These are phyloP conservation scores for Pseudocercospora crystallina DNA, from an alignment of 2,329 filamentous ascomycete species.

Conservation along the genomic window DNA sequence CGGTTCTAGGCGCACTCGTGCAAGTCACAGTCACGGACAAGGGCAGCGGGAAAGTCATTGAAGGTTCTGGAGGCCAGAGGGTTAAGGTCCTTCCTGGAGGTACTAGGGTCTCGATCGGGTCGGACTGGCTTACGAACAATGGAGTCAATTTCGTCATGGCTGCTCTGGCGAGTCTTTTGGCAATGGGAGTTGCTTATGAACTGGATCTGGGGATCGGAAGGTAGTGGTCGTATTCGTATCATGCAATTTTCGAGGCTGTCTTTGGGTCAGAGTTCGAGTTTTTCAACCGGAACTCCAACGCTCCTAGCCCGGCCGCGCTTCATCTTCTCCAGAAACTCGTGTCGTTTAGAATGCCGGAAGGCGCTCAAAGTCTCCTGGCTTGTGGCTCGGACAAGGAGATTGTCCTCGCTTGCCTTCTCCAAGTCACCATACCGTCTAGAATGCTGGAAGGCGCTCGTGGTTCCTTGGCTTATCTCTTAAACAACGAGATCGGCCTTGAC, in stretches of 20 bases:
- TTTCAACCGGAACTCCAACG: neutral
- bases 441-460: too few species aligned
- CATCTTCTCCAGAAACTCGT: too few species aligned
- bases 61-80: constrained; percentile 63
- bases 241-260: too few species aligned
- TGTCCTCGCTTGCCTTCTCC: too few species aligned
- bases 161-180: constrained; percentile 71
- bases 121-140: constrained; percentile 87
- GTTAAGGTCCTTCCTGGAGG: constrained; percentile 41
- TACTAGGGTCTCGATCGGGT: constrained; percentile 58
- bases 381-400: too few species aligned
- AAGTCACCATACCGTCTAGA: too few species aligned
- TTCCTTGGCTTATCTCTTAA: too few species aligned
- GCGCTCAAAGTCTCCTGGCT: too few species aligned
- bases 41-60: constrained; percentile 80
- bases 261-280: too few species aligned
- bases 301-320: neutral
- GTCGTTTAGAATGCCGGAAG: too few species aligned
- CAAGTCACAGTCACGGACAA: constrained; percentile 86
- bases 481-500: too few species aligned
- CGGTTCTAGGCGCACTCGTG: constrained; percentile 77
- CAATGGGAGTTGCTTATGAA: constrained; percentile 60
- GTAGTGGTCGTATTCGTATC: too few species aligned
- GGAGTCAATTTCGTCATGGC: constrained; percentile 95
- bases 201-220: constrained; percentile 10